These are phyloP conservation scores for Anethum foeniculum DNA, from an alignment of 140 eudicot genomes.

Conservation along the genomic window DNA sequence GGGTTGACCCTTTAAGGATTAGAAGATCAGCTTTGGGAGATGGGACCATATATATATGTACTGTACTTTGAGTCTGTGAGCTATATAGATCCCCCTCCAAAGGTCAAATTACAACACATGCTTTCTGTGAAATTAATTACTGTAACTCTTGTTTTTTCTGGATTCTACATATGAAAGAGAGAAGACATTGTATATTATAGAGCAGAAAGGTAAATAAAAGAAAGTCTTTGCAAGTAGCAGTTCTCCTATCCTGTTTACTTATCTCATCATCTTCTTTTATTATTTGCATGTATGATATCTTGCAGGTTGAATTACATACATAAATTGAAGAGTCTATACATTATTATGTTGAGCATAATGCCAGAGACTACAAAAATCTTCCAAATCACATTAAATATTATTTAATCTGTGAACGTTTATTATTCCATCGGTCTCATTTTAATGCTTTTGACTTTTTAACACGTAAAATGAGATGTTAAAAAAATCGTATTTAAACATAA, in stretches of 20 bases:
- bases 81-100: background rate
- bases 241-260: background rate
- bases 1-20: conserved; percentile 7
- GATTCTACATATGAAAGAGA: background rate
- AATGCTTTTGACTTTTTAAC: too few relatives aligned
- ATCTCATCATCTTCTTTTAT: background rate
- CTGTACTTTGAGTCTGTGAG: background rate
- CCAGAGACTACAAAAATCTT: too few relatives aligned
- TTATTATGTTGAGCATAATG: too few relatives aligned
- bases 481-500: too few relatives aligned
- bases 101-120: conserved; percentile 7
- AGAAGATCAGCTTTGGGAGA: background rate
- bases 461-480: too few relatives aligned
- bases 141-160: background rate
- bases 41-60: conserved; percentile 2
- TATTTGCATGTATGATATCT: background rate
- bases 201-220: background rate
- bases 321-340: too few relatives aligned
- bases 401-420: too few relatives aligned
- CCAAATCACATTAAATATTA: too few relatives aligned
- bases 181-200: background rate
- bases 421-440: too few relatives aligned
- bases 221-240: background rate
- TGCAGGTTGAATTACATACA: too few relatives aligned
- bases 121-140: background rate